Base-by-base conservation (phyloP, 345 rosid species). In the Sisymbrium altissimum region DNA sequence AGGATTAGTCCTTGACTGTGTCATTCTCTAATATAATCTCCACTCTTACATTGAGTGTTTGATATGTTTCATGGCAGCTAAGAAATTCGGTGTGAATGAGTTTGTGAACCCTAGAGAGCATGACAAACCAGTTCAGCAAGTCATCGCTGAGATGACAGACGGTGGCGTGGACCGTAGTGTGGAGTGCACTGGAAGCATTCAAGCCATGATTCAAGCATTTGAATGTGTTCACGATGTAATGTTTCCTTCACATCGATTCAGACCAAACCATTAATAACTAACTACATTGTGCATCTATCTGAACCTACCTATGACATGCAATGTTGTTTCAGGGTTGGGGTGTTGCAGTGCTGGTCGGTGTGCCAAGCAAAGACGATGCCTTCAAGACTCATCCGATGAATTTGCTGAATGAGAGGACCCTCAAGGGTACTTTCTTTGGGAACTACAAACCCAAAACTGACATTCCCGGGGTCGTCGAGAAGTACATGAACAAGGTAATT, bases 141-240 rank as follows among this genome's bases (percentile, higher is more conserved):
- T 89, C 48, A 88, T 89, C 11, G 88, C 88, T 58, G 94, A 88
- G 75, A 86, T 86, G 92, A 89, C 93, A 0, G 38, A 72, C 12
- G 93, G 93, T n/a, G 96, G 93, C 17, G 96, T 92, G 6, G 97
- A 92, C 66, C 75, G 96, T 43, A 89, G 94, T 61, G 64, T 92
- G 10, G 96, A 89, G 77, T 92, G 96, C 38, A 89, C 96, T 0
- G 89, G 96, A 61, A 88, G 78, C 82, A 36, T 82, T 33, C 78
- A 84, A 36, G 90, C 92, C 68, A 87, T 91, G 97, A 85, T 89
- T 53, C 87, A 93, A 14, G 97, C 97, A 18, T 91, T 91, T 43
- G 93, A 91, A 85, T 89, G 96, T 21, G 93, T 86, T 49, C 97
- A 91, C n/a, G 93, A 89, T 69, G 93, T 87, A 86, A 88, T 13